Evolutionary conservation across 2,329 filamentous ascomycete genomes (phyloP), one percentile per base, ranked within the genome.

Genomic region (Arthroderma sp.): DNA sequence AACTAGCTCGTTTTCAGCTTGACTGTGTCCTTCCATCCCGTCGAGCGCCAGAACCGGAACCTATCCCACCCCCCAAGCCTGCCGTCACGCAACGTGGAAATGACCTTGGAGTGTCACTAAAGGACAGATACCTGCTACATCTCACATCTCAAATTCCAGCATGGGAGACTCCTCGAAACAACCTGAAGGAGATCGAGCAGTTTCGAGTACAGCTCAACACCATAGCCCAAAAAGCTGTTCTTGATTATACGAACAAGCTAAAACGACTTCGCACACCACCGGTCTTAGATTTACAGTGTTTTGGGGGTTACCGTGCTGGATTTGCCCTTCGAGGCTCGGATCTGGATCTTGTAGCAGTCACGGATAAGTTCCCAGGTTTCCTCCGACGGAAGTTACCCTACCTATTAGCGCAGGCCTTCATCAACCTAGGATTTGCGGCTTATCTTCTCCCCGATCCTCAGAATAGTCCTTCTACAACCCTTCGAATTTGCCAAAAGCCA

Each of bases 291-390:
- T 29, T 68, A 93, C 9, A 78, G 78, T 53, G 85, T 81, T 55
- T 93, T 91, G 57, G 87, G 4, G 93, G 86, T 58, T 70, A 93
- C 39, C 76, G 77, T 15, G 88, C 86, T 8, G 87, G 87, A 0
- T 94, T 94, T 63, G 88, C 85, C 3, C 86, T 84, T 7, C 83
- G 83, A 54, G 78, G 79, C n/a, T 89, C 87, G 1, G 87, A 94
- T 56, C 86, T 94, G 81, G 88, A 95, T 61, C 74, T 94, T 29
- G 42, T 57, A 55, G 7, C 52, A 58, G 33, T 44, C 40, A 36
- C 40, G 81, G 81, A 1, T 57, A 62, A 15, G 65, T 72, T 38
- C 67, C 73, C 42, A 70, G 73, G 2, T 72, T 77, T 49, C 67
- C 68, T 9, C 59, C 72, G 72, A 30, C 80, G 77, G 4, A 69